These are phyloP conservation scores for Delitschia confertaspora DNA, from an alignment of 495 filamentous ascomycete species.

Conservation along the genomic window DNA sequence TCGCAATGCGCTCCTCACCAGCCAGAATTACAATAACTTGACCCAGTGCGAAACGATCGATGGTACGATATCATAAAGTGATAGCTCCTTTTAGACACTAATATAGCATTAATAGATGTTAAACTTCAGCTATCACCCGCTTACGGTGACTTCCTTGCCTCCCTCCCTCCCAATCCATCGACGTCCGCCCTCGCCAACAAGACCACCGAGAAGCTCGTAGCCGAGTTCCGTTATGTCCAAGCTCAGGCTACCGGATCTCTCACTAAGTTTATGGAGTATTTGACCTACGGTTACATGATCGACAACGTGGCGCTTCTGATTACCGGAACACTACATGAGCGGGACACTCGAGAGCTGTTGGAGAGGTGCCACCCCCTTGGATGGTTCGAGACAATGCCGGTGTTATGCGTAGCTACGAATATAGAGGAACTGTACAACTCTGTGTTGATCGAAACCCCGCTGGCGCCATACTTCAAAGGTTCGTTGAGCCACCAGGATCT, in stretches of 20 bases:
- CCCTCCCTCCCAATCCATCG: conserved; percentile 92
- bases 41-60: conserved; percentile 98
- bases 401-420: conserved; percentile 93
- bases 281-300: conserved; percentile 99
- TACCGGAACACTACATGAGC: conserved; percentile 93
- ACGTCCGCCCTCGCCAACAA: conserved; percentile 90
- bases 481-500: conserved; percentile 90
- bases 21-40: conserved; percentile 89
- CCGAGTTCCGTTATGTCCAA: conserved; percentile 92
- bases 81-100: neutral
- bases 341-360: conserved; percentile 90
- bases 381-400: conserved; percentile 98
- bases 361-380: conserved; percentile 95
- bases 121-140: conserved; percentile 93
- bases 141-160: conserved; percentile 93
- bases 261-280: conserved; percentile 89
- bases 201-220: conserved; percentile 94
- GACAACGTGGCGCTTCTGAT: conserved; percentile 98
- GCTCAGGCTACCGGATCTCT: conserved; percentile 85
- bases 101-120: conserved; percentile 55
- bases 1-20: conserved; percentile 83
- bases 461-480: conserved; percentile 94
- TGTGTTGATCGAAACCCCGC: conserved; percentile 89
- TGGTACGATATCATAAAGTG: conserved; percentile 57
- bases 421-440: conserved; percentile 98